Evolutionary conservation across 225 moss, liverwort and hornwort genomes (phyloP).

Genomic region (Lunularia cruciata): DNA sequence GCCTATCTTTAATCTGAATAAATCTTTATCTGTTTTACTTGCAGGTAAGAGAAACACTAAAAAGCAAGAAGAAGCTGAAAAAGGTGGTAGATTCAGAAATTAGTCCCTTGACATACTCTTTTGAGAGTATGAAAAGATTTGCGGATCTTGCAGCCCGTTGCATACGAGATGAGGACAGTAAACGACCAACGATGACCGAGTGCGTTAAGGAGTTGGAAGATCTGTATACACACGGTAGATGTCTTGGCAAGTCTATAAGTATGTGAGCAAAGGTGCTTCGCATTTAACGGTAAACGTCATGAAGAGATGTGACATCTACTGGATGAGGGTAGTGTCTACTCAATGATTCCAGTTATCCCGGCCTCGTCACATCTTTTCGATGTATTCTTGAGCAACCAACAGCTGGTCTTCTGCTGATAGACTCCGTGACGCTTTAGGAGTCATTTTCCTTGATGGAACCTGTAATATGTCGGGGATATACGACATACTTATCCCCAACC

Average conservation of each 20-base stretch:
- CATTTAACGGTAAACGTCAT: neutral
- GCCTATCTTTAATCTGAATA: too few species aligned
- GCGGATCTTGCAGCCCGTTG: constrained; percentile 46
- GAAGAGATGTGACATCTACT: neutral
- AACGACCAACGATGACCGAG: constrained; percentile 44
- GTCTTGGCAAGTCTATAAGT: neutral
- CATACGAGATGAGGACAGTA: constrained; percentile 45
- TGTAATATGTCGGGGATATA: too few species aligned
- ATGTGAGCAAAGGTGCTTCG: neutral
- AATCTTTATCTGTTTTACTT: too few species aligned
- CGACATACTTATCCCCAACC: too few species aligned
- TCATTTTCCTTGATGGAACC: too few species aligned
- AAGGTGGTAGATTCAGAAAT: constrained; percentile 48
- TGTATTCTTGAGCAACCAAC: too few species aligned
- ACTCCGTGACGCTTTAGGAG: too few species aligned
- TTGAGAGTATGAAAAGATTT: constrained; percentile 38
- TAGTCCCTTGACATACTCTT: constrained; percentile 33
- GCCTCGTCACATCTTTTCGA: neutral
- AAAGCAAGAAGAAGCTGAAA: constrained; percentile 44
- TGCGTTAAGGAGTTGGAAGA: constrained; percentile 48
- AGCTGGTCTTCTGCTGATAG: too few species aligned
- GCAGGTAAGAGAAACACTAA: constrained; percentile 45
- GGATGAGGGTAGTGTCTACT: neutral
- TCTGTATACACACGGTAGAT: constrained; percentile 31
- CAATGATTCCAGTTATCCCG: neutral